Base-by-base conservation (phyloP, 768 basidiomycete genomes). In the Cubamyces lactineus region DNA sequence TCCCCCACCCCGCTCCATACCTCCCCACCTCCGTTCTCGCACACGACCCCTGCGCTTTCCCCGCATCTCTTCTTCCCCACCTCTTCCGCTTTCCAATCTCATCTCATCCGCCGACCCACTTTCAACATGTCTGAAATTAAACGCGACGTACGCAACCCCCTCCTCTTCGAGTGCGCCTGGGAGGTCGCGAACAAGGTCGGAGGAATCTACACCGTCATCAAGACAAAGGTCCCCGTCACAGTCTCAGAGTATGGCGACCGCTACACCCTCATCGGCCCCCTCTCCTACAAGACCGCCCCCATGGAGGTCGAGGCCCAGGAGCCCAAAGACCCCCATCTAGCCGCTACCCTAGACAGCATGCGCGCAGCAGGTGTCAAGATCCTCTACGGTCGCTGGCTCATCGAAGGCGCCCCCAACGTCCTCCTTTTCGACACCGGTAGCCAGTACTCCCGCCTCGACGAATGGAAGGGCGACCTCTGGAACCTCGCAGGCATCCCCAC, bases 401-500 rank as follows among this genome's bases (percentile, higher is more conserved):
- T 99, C 78, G 97, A 99, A 69, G 97, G 96, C 62, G 91, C 91
- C 30, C 97, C 97, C 41, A 87, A 87, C 59, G 97, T 98, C 64
- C 85, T 99, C 46, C 84, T 99, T 57, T 98, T 99, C 73, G 97
- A 99, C 78, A 96, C 93, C 7, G 89, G 92, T 57, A 92, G 89
- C 70, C 86, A 86, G 75, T 94, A 89, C 73, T 83, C 87, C 65
- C 85, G 90, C 3, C 82, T 98, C 63, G 96, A 99, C 75, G 97
- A 99, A 73, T 99, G 97, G 97, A 99, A 99, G 76, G 87, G 89
- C 49, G 97, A 99, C 71, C 84, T 99, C 21, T 99, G 97, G 97
- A 97, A 95, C 75, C 77, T 99, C 51, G 96, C 97, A 11, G 97
- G 96, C 49, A 99, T 99, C 62, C 97, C 97, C 6, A 92, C 92